Percentiles rank a stretch among this genome's conserved stretches.
These are phyloP conservation scores for Tetratostichococcus sp. DNA, from an alignment of 139 green algal genomes.

Conservation along the genomic window DNA sequence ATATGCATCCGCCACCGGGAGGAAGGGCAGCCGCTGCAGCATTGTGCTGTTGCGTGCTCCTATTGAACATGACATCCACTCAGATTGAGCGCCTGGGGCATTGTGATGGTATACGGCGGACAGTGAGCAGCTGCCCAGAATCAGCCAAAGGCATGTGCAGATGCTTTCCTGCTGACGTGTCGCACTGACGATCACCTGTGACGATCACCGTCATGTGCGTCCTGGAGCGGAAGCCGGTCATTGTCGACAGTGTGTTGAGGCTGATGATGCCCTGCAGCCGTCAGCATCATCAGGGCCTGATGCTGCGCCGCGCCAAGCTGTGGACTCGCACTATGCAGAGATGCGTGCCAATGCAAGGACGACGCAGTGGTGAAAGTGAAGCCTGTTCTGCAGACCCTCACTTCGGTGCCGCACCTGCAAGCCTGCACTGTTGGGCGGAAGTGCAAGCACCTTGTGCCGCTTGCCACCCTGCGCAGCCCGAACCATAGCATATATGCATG, in stretches of 20 bases:
- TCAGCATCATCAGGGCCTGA: too few relatives aligned
- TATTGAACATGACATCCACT: conserved; percentile 23
- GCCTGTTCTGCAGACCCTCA: too few relatives aligned
- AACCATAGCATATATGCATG: neutral
- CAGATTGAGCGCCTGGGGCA: too few relatives aligned
- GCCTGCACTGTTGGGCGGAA: conserved; percentile 49
- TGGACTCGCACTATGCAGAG: too few relatives aligned
- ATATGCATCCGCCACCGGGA: conserved; percentile 68
- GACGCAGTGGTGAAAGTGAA: too few relatives aligned
- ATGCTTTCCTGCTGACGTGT: neutral
- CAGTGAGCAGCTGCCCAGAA: too few relatives aligned
- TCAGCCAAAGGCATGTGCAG: neutral
- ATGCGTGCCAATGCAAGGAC: neutral
- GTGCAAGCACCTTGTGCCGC: conserved; percentile 33
- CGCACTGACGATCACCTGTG: neutral
- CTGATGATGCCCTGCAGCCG: conserved; percentile 20
- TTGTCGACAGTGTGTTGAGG: conserved; percentile 16
- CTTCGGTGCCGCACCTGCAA: conserved; percentile 36
- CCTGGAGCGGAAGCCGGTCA: conserved; percentile 25
- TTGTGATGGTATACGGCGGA: too few relatives aligned
- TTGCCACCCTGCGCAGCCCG: conserved; percentile 1
- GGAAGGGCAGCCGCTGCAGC: conserved; percentile 69
- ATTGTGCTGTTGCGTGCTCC: conserved; percentile 66
- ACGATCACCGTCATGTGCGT: conserved; percentile 41
- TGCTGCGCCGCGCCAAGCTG: too few relatives aligned